Percentiles rank a stretch among this genome's conserved stretches.
These are phyloP conservation scores for Dictyostelium firmibasis DNA, from an alignment of 78 protist genomes.

Conservation along the genomic window DNA sequence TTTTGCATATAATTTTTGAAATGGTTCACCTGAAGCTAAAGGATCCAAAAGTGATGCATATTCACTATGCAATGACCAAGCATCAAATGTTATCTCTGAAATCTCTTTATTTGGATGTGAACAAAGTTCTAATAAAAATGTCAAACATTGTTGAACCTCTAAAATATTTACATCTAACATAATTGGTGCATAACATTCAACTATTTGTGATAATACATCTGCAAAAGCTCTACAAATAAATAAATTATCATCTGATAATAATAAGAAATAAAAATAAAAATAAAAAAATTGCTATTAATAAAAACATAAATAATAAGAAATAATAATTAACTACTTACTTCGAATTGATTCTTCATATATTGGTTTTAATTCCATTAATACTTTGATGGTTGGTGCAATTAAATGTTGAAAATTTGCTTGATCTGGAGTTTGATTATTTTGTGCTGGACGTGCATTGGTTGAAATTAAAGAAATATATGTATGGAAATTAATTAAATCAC, in stretches of 20 bases:
- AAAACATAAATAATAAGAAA: too few relatives aligned
- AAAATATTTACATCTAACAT: constrained; percentile 6
- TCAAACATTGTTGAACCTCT: constrained; percentile 36
- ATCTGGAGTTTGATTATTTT: constrained; percentile 13
- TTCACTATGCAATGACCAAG: constrained; percentile 48
- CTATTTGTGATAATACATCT: constrained; percentile 67
- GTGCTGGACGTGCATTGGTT: not conserved
- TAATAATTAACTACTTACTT: constrained; percentile 18
- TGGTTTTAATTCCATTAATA: constrained; percentile 28
- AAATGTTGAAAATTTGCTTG: constrained; percentile 20
- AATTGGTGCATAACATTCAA: constrained; percentile 69
- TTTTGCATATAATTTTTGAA: constrained; percentile 41
- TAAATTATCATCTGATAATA: constrained; percentile 6
- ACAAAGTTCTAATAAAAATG: constrained; percentile 45
- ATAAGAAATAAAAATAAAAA: not conserved
- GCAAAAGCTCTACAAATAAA: constrained; percentile 53
- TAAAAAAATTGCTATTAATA: not conserved
- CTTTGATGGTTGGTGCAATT: constrained; percentile 45
- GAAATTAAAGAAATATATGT: constrained; percentile 39
- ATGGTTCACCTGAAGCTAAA: not conserved
- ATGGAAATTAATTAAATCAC: constrained; percentile 61
- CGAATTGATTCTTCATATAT: constrained; percentile 31
- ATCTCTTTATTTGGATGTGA: constrained; percentile 47
- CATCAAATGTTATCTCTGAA: constrained; percentile 72
- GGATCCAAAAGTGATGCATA: not conserved